Base-by-base conservation (phyloP, 164 flowering plant genomes). In the Stephania cephalantha region DNA sequence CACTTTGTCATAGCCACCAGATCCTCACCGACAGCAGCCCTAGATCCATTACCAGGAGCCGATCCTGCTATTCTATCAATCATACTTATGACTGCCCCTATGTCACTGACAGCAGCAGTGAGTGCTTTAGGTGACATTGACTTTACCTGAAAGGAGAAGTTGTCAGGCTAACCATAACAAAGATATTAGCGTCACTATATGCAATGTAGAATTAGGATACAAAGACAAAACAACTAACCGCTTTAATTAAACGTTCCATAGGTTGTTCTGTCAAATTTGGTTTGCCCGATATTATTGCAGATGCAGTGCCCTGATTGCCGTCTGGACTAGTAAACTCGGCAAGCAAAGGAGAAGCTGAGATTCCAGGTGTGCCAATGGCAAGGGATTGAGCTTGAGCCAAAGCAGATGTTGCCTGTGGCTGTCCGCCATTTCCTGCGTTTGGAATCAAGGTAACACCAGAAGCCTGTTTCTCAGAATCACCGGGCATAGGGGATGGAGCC, bases 21-120 rank as follows among this genome's bases (percentile, higher is more conserved):
- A 86, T 94, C 98, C 84, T 94, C 98, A 75, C 99, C 95, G 75
- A 92, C 94, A n/a, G 97, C 90, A 81, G 97, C 95, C 79, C 91
- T 88, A 71, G 98, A 92, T 48, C 98, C 99, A 85, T 89, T 92
- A 15, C 93, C 97, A 30, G 98, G 98, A 13, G 97, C 95, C 22
- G 98, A 87, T 61, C 94, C 98, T 30, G 95, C 97, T 69, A 91
- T 89, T 76, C 93, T 82, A 79, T 96, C 98, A 45, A 81, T 79
- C 97, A 94, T 87, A 77, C 92, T 89, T n/a, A 94, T 89, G 66
- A 94, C 94, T 46, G 95, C 90, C 45, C 87, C 84, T 73, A 96
- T 92, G 74, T 94, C 98, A 83, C 85, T 81, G 70, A 90, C 95
- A 35, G 99, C 79, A 13, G 89, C 88, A 82, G 81, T 81, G 74